A percentile compares a stretch with the other conserved stretches of the same genome.
Conservation (phyloP, 176 grass and related monocot genomes). For the Oryza glumipatula region DNA sequence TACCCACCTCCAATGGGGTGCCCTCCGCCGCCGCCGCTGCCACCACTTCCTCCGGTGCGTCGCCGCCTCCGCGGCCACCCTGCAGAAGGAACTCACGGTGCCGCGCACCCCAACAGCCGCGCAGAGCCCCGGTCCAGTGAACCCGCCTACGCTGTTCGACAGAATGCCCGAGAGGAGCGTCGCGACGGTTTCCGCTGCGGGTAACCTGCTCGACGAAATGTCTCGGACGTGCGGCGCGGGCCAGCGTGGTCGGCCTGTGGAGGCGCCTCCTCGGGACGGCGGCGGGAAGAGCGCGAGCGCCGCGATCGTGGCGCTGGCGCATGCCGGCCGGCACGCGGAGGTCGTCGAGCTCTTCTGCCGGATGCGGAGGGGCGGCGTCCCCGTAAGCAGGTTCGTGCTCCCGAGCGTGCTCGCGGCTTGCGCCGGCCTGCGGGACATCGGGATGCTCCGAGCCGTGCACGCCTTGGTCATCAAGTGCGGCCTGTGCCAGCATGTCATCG, state of each 20-base stretch:
- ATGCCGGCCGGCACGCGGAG: slow-evolving; percentile 43
- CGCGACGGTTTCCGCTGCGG: not conserved
- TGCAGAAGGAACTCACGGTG: slow-evolving; percentile 23
- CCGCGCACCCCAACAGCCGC: slow-evolving; percentile 3
- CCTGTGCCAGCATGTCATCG: slow-evolving; percentile 45
- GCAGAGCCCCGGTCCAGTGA: not conserved
- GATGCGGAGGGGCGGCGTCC: slow-evolving; percentile 36
- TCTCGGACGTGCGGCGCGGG: not conserved
- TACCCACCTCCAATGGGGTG: slow-evolving; percentile 25
- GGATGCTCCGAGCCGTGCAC: slow-evolving; percentile 46
- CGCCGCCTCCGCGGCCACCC: slow-evolving; percentile 13
- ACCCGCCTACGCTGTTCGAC: slow-evolving; percentile 27
- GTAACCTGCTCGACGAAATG: slow-evolving; percentile 28
- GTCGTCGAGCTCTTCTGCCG: slow-evolving; percentile 46
- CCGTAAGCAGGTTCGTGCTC: slow-evolving; percentile 48
- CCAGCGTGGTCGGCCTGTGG: too few species aligned
- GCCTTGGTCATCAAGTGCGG: slow-evolving; percentile 48
- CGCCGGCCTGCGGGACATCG: slow-evolving; percentile 2
- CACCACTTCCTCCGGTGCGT: slow-evolving; percentile 11
- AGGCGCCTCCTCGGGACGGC: not conserved
- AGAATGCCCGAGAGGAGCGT: slow-evolving; percentile 32
- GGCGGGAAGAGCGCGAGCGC: slow-evolving; percentile 47
- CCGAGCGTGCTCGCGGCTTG: slow-evolving; percentile 64
- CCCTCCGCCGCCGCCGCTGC: not conserved
- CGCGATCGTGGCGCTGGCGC: slow-evolving; percentile 49